Percentiles rank a stretch among this genome's conserved stretches.
Evolutionary conservation across 345 rosid genomes (phyloP).

Genomic region (Hypericum perforatum): DNA sequence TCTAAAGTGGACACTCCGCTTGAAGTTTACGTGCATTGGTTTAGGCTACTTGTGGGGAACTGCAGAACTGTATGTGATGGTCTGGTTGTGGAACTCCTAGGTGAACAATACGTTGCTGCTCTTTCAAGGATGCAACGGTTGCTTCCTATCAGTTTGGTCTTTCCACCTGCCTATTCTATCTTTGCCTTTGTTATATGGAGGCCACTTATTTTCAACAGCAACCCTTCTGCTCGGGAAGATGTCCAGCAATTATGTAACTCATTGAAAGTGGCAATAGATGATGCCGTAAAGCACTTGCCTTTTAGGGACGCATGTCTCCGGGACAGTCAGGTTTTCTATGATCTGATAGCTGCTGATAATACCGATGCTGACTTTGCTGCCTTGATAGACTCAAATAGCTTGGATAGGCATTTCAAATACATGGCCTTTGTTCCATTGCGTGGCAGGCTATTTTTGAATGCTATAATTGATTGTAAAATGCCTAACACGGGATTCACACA

Average conservation of each 20-base stretch:
- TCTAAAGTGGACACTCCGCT: conserved; percentile 54
- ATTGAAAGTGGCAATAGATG: conserved; percentile 59
- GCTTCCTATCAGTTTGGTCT: conserved; percentile 76
- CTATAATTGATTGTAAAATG: conserved; percentile 70
- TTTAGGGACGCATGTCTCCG: conserved; percentile 90
- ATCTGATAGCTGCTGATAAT: conserved; percentile 70
- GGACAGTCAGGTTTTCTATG: conserved; percentile 71
- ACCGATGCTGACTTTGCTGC: conserved; percentile 84
- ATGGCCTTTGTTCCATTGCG: conserved; percentile 82
- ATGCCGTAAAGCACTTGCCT: conserved; percentile 74
- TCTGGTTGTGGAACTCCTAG: conserved; percentile 74
- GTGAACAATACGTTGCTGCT: conserved; percentile 78
- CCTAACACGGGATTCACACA: conserved; percentile 37
- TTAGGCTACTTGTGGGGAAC: conserved; percentile 82
- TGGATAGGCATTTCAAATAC: conserved; percentile 59
- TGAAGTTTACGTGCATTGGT: conserved; percentile 85
- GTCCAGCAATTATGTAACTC: conserved; percentile 66
- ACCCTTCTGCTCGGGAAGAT: conserved; percentile 61
- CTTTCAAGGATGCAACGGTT: conserved; percentile 90
- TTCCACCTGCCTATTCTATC: conserved; percentile 84
- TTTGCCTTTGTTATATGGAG: conserved; percentile 79
- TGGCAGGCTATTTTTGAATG: conserved; percentile 79
- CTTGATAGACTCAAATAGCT: conserved; percentile 53
- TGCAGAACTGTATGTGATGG: conserved; percentile 86
- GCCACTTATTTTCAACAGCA: conserved; percentile 45